Evolutionary conservation across 225 moss, liverwort and hornwort genomes (phyloP).

Genomic region (Anthoceros angustus): DNA sequence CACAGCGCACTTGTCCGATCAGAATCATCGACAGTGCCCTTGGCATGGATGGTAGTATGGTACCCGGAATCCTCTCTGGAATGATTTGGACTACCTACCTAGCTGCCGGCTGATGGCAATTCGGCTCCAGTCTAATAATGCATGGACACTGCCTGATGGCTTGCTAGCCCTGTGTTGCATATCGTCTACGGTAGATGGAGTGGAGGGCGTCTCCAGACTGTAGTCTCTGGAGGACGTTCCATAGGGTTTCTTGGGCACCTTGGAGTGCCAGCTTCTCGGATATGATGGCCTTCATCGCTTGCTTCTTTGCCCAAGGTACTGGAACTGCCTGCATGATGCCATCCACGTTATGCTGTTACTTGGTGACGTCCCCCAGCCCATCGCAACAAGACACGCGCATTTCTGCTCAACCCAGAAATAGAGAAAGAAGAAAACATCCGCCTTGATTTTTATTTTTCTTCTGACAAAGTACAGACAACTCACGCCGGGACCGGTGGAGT

Average conservation of each 20-base stretch:
- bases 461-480: not conserved
- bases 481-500: slow-evolving; percentile 12
- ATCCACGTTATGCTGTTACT: not conserved
- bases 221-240: slow-evolving; percentile 25
- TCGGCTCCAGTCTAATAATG: not conserved
- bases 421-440: not conserved
- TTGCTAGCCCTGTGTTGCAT: not conserved
- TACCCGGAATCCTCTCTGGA: not conserved
- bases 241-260: slow-evolving; percentile 29
- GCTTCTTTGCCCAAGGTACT: slow-evolving; percentile 58
- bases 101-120: too few relatives aligned
- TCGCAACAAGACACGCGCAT: not conserved
- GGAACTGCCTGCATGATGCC: slow-evolving; percentile 28
- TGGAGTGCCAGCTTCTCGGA: slow-evolving; percentile 71
- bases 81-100: too few relatives aligned
- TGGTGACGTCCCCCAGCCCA: not conserved
- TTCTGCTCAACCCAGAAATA: not conserved
- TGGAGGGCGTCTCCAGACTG: slow-evolving; percentile 32
- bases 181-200: slow-evolving; percentile 17
- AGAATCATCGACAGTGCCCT: not conserved
- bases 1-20: too few relatives aligned
- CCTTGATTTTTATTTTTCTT: not conserved
- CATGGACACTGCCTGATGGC: not conserved
- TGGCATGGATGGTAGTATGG: not conserved
- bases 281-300: slow-evolving; percentile 54